A percentile compares a stretch with the other conserved stretches of the same genome.
Conservation (phyloP, 495 filamentous ascomycete genomes). For the Aspergillus avenaceus region DNA sequence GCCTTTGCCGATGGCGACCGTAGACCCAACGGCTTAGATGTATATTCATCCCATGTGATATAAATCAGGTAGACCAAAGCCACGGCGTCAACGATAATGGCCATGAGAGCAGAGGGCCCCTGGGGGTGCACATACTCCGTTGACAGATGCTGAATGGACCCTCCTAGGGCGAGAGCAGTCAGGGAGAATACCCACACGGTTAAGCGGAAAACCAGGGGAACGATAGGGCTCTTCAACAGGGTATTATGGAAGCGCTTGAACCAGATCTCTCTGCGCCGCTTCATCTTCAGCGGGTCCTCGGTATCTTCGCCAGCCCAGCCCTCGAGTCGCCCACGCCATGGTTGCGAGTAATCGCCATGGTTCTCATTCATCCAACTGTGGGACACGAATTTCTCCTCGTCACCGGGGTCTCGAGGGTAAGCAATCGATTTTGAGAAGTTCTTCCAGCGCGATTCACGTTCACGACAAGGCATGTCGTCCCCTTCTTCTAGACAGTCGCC, state of each 20-base stretch:
- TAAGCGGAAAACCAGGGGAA: slow-evolving; percentile 78
- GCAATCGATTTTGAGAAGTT: slow-evolving; percentile 53
- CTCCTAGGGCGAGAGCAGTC: slow-evolving; percentile 75
- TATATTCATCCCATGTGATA: slow-evolving; percentile 96
- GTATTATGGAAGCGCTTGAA: slow-evolving; percentile 52
- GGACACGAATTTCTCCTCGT: slow-evolving; percentile 48
- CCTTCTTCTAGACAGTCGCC: slow-evolving; percentile 14
- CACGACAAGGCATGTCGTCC: slow-evolving; percentile 13
- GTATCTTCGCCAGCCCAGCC: slow-evolving; percentile 33
- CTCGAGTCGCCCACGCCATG: slow-evolving; percentile 49
- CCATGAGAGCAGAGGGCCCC: slow-evolving; percentile 78
- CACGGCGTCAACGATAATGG: slow-evolving; percentile 82
- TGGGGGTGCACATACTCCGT: slow-evolving; percentile 42
- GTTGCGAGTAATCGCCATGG: slow-evolving; percentile 49
- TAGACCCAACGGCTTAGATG: slow-evolving; percentile 84
- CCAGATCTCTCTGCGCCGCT: slow-evolving; percentile 47
- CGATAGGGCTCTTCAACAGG: slow-evolving; percentile 73
- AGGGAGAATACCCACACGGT: slow-evolving; percentile 79
- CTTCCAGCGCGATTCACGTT: slow-evolving; percentile 58
- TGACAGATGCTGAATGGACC: slow-evolving; percentile 64
- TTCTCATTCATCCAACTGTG: slow-evolving; percentile 58
- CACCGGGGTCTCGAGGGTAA: slow-evolving; percentile 44
- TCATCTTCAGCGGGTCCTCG: slow-evolving; percentile 43
- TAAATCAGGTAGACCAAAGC: slow-evolving; percentile 87
- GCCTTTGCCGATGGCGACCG: slow-evolving; percentile 80